Conservation (phyloP, 495 filamentous ascomycete genomes). For the Aspergillus sclerotioniger region DNA sequence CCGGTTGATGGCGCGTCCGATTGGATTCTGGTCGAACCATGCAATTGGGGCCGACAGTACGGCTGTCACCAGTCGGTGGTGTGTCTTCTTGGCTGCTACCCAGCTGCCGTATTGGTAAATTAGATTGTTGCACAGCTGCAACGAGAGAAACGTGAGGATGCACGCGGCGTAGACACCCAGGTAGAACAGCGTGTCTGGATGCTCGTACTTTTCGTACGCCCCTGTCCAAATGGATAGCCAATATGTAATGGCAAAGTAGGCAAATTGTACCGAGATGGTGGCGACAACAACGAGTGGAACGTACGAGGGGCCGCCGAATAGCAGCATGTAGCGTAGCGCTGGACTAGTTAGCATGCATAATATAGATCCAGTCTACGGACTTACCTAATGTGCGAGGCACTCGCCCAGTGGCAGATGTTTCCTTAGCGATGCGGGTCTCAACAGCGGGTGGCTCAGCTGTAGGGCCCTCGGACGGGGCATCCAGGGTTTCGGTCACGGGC, state of each 20-base stretch:
- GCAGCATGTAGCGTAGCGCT: constrained; percentile 22
- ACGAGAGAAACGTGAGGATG: constrained; percentile 19
- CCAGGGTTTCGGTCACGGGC: not conserved
- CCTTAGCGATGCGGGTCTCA: constrained; percentile 12
- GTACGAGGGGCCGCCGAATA: constrained; percentile 23
- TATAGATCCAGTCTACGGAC: not conserved
- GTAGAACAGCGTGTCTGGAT: constrained; percentile 21
- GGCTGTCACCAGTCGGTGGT: constrained; percentile 65
- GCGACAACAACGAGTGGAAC: constrained; percentile 18
- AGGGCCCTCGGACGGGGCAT: constrained; percentile 11
- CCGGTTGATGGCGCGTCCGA: constrained; percentile 87
- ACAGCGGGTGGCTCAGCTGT: not conserved
- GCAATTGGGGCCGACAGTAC: constrained; percentile 77
- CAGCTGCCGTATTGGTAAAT: constrained; percentile 32
- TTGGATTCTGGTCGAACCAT: constrained; percentile 87
- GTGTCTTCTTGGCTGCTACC: constrained; percentile 51
- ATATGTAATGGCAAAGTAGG: constrained; percentile 27
- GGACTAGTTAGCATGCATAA: constrained; percentile 6
- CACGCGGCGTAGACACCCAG: constrained; percentile 22
- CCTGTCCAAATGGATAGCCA: constrained; percentile 30
- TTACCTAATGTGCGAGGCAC: constrained; percentile 27
- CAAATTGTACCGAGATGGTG: constrained; percentile 23
- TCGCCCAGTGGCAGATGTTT: constrained; percentile 24
- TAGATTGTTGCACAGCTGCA: constrained; percentile 24
- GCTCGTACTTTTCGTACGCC: constrained; percentile 20